A percentile compares a stretch with the other conserved stretches of the same genome.
phyloP scores from a whole-genome alignment of 2,329 filamentous ascomycete genomes.

The Aspergillus sp. region DNA sequence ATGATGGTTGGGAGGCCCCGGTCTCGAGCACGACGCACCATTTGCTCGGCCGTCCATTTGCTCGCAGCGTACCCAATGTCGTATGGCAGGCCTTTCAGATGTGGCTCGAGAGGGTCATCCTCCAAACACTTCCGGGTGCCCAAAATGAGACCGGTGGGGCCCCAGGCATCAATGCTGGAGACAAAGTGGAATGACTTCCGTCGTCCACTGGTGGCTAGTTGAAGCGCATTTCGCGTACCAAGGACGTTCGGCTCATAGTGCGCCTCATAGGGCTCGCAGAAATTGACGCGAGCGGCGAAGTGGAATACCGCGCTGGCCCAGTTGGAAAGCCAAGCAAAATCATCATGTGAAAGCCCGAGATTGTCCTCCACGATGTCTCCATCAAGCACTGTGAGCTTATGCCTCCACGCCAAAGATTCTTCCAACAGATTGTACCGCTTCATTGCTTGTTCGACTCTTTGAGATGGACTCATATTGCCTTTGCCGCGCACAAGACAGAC shows the following conservation, averaged over 20 bases:
- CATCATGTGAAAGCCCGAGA: conserved; percentile 62
- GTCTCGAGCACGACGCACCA: conserved; percentile 68
- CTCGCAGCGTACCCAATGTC: conserved; percentile 80
- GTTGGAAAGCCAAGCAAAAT: conserved; percentile 61
- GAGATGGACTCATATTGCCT: conserved; percentile 34
- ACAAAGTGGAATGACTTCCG: conserved; percentile 17
- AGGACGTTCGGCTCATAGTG: conserved; percentile 69
- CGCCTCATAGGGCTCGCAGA: conserved; percentile 69
- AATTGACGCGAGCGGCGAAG: conserved; percentile 72
- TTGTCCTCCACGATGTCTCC: conserved; percentile 68
- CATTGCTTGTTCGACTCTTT: conserved; percentile 46
- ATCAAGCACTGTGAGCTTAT: conserved; percentile 13
- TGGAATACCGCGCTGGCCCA: conserved; percentile 69
- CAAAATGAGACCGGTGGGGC: conserved; percentile 8
- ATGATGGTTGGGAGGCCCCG: conserved; percentile 69
- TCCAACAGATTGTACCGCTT: conserved; percentile 42
- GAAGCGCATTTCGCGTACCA: conserved; percentile 67
- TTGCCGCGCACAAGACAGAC: conserved; percentile 70
- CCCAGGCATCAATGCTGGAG: conserved; percentile 17
- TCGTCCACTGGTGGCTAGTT: conserved; percentile 56
- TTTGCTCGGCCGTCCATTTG: conserved; percentile 70
- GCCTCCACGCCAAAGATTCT: not conserved
- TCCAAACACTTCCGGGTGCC: conserved; percentile 6
- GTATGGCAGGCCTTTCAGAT: conserved; percentile 35
- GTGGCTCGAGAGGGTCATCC: conserved; percentile 11